Percentiles rank a stretch among this genome's conserved stretches.
phyloP scores from a whole-genome alignment of 2,329 filamentous ascomycete species.

The Cercospora sojina region DNA sequence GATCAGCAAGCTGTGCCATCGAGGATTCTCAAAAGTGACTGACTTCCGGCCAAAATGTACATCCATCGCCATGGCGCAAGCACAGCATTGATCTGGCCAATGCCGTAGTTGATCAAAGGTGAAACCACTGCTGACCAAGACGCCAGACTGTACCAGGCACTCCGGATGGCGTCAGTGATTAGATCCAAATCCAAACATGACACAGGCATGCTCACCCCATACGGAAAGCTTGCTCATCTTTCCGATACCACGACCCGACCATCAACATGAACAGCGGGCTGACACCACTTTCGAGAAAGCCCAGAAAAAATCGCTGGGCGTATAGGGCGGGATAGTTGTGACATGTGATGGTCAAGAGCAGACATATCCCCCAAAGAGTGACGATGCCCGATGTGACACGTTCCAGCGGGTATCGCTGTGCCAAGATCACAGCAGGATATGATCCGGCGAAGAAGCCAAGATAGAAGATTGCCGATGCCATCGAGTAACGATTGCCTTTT shows the following conservation, averaged over 20 bases:
- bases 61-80: slow-evolving; percentile 41
- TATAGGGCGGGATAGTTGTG: background rate
- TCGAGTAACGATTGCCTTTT: slow-evolving; percentile 46
- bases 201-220: slow-evolving; percentile 19
- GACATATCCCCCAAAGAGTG: background rate
- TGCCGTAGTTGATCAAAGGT: slow-evolving; percentile 51
- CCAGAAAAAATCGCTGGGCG: slow-evolving; percentile 28
- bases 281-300: slow-evolving; percentile 56
- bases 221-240: slow-evolving; percentile 33
- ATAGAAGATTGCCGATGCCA: slow-evolving; percentile 50
- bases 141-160: slow-evolving; percentile 40
- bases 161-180: background rate
- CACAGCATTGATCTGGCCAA: slow-evolving; percentile 46
- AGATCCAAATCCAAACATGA: background rate
- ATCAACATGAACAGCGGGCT: slow-evolving; percentile 59
- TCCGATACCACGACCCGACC: slow-evolving; percentile 38
- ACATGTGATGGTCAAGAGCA: background rate
- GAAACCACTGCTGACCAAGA: slow-evolving; percentile 50
- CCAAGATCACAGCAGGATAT: slow-evolving; percentile 47
- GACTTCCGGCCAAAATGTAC: background rate
- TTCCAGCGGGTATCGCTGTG: slow-evolving; percentile 41
- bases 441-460: slow-evolving; percentile 51
- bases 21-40: background rate
- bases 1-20: background rate
- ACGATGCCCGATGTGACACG: background rate